Evolutionary conservation across 169 alveolate species (phyloP).

Genomic region (Plasmodium fragile): DNA sequence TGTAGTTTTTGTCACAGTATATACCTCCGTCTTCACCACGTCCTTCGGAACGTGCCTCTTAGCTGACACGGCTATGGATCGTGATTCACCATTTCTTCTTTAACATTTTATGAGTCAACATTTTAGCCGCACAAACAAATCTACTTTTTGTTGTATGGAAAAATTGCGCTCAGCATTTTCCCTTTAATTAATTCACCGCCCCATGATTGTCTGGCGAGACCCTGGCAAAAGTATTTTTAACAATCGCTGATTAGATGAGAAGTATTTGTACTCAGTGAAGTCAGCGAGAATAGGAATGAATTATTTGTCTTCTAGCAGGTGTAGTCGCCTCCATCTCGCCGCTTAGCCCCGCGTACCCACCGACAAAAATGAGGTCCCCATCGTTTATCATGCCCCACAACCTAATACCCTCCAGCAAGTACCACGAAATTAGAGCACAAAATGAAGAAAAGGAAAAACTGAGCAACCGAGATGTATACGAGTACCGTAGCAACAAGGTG

Average conservation of each 20-base stretch:
- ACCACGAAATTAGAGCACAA: neutral
- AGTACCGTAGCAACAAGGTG: constrained; percentile 9
- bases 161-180: neutral
- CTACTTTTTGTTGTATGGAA: neutral
- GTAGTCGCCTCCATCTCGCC: neutral
- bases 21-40: neutral
- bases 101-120: neutral
- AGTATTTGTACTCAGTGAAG: neutral
- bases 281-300: neutral
- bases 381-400: constrained; percentile 11
- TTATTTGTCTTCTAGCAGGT: neutral
- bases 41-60: neutral
- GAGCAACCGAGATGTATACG: constrained; percentile 11
- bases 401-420: constrained; percentile 12
- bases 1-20: neutral
- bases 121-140: neutral
- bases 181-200: neutral
- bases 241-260: neutral
- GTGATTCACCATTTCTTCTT: neutral
- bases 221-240: neutral
- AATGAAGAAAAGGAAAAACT: neutral
- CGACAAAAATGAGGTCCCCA: constrained; percentile 1
- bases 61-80: neutral
- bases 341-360: neutral
- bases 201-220: neutral